Base-by-base conservation (phyloP, 352 stramenopile genomes). In the Phytophthora gonapodyides region DNA sequence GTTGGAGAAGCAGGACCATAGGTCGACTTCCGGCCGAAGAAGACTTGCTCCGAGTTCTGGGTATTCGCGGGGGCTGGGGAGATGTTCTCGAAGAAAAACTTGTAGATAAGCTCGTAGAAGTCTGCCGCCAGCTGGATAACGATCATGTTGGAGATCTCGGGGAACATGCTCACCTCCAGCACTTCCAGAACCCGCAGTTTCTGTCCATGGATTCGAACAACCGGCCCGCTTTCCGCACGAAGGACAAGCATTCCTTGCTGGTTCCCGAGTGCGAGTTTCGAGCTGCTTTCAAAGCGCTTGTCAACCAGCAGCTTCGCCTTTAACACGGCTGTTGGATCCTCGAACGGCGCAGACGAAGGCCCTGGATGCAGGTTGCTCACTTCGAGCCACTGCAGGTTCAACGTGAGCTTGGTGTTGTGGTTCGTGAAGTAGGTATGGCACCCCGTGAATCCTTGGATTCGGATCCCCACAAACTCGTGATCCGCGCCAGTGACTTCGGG, bases 91-190 rank as follows among this genome's bases (percentile, higher is more conserved):
- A 94, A 94, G 71, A 94, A 92, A 35, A 92, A 94, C 61, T 91
- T 94, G 67, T 88, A 85, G 15, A 94, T 67, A 7, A 94, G 68
- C 1, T 93, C 85, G 54, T 93, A 94, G 36, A 94, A 93, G 40
- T 94, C 85, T 9, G 78, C 67, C 0, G 83, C 81, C 1, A 94
- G 73, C 55, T 94, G 85, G 50, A 94, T 93, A 17, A 91, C 80
- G 38, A 94, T 91, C 68, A 91, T 86, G 51, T 94, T 91, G 16
- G 76, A 75, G 11, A 94, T 76, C 42, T 92, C 85, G 6, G 85
- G 85, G 41, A 94, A 94, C 54, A 94, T 80, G 30, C 81, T 93
- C 41, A 94, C 74, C 57, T 94, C 85, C 2, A 94, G 61, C 11
- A 93, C 73, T 51, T 94, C 82, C 42, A 90, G 54, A 0, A 94